Evolutionary conservation across 495 filamentous ascomycete species (phyloP).

Genomic region (Tuber indicum): DNA sequence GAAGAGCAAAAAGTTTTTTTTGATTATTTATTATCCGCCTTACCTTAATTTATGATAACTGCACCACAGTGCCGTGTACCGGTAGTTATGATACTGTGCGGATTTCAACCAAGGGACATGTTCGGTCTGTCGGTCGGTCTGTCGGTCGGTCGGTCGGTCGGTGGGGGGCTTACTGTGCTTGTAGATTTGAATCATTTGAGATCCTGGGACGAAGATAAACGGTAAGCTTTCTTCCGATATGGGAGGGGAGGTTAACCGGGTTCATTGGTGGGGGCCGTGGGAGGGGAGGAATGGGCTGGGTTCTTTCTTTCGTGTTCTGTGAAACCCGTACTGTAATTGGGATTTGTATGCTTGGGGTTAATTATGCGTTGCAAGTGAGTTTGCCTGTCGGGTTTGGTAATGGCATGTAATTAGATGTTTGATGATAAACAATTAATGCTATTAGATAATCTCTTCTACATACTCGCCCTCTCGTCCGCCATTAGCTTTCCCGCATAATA

Average conservation of each 20-base stretch:
- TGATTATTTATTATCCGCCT: no score
- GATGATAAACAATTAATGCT: background rate
- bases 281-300: background rate
- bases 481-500: background rate
- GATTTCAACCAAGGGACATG: no score
- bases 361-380: background rate
- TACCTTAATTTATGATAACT: no score
- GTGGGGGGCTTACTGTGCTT: background rate
- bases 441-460: background rate
- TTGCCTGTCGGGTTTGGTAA: no score
- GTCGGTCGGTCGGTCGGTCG: no score
- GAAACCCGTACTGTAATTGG: background rate
- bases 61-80: no score
- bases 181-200: background rate
- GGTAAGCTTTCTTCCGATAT: background rate
- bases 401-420: background rate
- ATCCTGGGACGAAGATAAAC: background rate
- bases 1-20: background rate
- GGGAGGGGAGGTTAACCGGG: background rate
- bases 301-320: background rate
- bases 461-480: background rate
- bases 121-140: no score
- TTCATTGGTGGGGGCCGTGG: background rate
- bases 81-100: no score
- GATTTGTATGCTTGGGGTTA: background rate